Evolutionary conservation across 2,329 filamentous ascomycete species (phyloP).

Genomic region (Trichoderma sp.): DNA sequence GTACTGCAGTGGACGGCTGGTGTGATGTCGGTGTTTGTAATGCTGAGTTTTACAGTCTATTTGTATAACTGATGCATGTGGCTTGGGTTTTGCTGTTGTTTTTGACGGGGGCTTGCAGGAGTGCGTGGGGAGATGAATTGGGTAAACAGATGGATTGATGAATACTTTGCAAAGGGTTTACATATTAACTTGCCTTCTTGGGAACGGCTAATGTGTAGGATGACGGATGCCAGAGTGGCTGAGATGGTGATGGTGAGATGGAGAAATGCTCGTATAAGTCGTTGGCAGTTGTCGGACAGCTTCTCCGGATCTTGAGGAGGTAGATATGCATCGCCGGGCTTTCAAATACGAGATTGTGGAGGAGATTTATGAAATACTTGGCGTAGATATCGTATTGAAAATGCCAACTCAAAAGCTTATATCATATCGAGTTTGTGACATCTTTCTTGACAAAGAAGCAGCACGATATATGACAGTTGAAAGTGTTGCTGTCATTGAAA

Average conservation of each 20-base stretch:
- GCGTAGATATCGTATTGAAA: no score
- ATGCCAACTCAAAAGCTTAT: no score
- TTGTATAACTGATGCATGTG: not conserved
- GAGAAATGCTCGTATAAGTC: not conserved
- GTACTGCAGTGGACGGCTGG: not conserved
- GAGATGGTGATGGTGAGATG: not conserved
- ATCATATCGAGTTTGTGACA: not conserved
- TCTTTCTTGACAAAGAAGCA: not conserved
- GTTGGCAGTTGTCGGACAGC: no score
- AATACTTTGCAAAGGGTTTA: not conserved
- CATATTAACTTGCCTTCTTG: not conserved
- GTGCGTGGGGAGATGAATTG: not conserved
- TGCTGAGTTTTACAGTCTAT: not conserved
- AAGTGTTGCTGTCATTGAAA: no score
- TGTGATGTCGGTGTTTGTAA: not conserved
- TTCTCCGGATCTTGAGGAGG: no score
- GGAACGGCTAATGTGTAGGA: not conserved
- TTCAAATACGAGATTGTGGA: no score
- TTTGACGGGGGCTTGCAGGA: constrained; percentile 18
- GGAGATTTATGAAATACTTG: no score
- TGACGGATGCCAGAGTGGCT: not conserved
- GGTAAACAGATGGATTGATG: not conserved
- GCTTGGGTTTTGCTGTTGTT: not conserved
- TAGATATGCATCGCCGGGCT: no score
- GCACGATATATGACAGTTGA: not conserved